Evolutionary conservation across 306 rosid genomes (phyloP).

Genomic region (Chamaecrista fasciculata): DNA sequence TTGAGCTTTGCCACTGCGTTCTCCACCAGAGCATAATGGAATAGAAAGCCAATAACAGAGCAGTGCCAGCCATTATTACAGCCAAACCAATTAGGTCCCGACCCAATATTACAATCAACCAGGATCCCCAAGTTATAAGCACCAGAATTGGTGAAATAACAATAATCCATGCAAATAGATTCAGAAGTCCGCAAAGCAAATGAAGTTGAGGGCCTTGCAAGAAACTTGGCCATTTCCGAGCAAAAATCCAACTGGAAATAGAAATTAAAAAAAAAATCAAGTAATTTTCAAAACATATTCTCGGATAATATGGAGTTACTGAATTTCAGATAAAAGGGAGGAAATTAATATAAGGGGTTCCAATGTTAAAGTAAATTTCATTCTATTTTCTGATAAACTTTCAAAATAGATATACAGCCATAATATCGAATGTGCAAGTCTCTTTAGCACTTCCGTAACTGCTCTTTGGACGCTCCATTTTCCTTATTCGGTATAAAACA

Average conservation of each 20-base stretch:
- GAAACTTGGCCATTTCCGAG: constrained; percentile 95
- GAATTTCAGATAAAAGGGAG: not conserved
- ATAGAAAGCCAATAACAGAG: constrained; percentile 94
- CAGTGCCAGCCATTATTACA: constrained; percentile 97
- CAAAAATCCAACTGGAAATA: constrained; percentile 92
- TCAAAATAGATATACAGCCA: not conserved
- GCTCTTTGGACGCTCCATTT: not conserved
- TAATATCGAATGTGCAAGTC: not conserved
- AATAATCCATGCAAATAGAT: constrained; percentile 78
- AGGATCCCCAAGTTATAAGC: constrained; percentile 85
- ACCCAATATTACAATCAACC: constrained; percentile 90
- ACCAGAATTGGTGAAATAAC: constrained; percentile 88
- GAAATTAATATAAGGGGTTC: not conserved
- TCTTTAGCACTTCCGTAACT: not conserved
- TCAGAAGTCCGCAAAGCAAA: constrained; percentile 82
- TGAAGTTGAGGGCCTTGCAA: constrained; percentile 93
- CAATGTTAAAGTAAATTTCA: not conserved
- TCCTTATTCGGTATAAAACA: not conserved
- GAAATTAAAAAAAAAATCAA: constrained; percentile 1
- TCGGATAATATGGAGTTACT: not conserved
- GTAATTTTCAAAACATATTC: not conserved
- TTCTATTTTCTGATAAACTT: not conserved
- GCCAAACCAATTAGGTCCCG: constrained; percentile 97
- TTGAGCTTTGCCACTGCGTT: constrained; percentile 99
- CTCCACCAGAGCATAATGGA: constrained; percentile 99